Base-by-base conservation (phyloP, 179 eudicot species). In the Patellifolia procumbens region DNA sequence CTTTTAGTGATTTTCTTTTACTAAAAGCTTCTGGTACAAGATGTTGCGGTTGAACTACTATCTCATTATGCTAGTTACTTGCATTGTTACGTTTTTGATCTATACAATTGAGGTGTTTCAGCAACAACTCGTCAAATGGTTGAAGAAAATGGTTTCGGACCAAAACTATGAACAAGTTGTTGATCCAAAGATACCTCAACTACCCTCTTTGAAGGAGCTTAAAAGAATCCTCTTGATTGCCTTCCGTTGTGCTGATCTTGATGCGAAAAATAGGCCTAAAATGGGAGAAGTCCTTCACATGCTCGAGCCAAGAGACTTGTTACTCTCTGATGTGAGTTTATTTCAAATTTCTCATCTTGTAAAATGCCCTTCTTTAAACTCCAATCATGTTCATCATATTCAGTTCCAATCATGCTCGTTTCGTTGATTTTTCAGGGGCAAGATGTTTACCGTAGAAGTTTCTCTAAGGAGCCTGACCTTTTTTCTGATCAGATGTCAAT, bases 261-360 rank as follows among this genome's bases (percentile, higher is more conserved):
- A 80, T 9, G 79, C 48, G 10, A 70, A 82, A 35, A 83, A 74
- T 2, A 83, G 92, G 84, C 91, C 91, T 62, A 83, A 66, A 55
- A 89, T 89, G 82, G 89, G 87, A 56, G 77, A 89, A 55, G 84
- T 87, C 28, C 73, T 89, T 39, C 92, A 86, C 53, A 89, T 89
- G 92, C 82, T 89, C 4, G 82, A 87, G 82, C 88, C 91, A 0
- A 74, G 77, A 4, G 88, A 86, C 74, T 70, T 84, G 66, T 71
- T 89, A 26, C 77, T 88, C 61, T 77, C 61, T 42, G 81, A 85
- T 83, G 89, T 84, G 76, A 71, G 88, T 55, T 22, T 7, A 19
- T 37, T 26, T 42, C 35, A 72, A 0, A 9, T 48, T 51, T 31
- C 24, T 43, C 32, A 12, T 2, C 28, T 15, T 2, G n/a, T n/a